Base-by-base conservation (phyloP, 2,329 filamentous ascomycete genomes). In the Aureobasidium lini region DNA sequence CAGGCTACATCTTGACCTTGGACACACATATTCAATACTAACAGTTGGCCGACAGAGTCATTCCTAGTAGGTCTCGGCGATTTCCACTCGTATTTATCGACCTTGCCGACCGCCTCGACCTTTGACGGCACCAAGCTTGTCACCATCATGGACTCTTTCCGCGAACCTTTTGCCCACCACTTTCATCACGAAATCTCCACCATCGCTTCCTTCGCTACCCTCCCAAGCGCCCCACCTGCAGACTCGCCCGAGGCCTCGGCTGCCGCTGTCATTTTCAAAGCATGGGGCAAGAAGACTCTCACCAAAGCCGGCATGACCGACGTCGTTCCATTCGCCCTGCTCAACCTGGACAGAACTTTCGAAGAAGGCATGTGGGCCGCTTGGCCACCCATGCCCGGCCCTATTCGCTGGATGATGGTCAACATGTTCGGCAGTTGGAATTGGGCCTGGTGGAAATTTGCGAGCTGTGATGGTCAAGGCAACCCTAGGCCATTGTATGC, bases 231-330 rank as follows among this genome's bases (percentile, higher is more conserved):
- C 1, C 44, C 44, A 4, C 8, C 32, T 10, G n/a, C 18, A 9
- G 18, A 49, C 11, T 49, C 54, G 13, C 23, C 15, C 2, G 43
- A 40, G 18, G 44, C 34, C 34, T 18, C 10, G 13, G 28, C 29
- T 11, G 57, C 57, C 4, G 44, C 57, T n/a, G 18, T 29, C n/a
- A 52, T 15, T 1, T 59, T 59, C 46, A 59, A 52, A 11, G 46
- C 57, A 8, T 59, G 57, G 57, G 46, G 57, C 8, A 59, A 44
- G 29, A 40, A 59, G 37, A 59, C 56, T 39, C 34, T 59, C n/a
- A 59, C 56, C 13, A 59, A 59, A 29, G 56, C 56, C 16, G 56
- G 56, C 29, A 42, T 59, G 56, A 49, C 37, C 1, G 57, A 59
- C 31, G 57, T 50, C 13, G 46, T 50, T 6, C 46, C 57, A 8